Evolutionary conservation across 2,329 filamentous ascomycete genomes (phyloP).

Genomic region (Exutisphaerella laricina): DNA sequence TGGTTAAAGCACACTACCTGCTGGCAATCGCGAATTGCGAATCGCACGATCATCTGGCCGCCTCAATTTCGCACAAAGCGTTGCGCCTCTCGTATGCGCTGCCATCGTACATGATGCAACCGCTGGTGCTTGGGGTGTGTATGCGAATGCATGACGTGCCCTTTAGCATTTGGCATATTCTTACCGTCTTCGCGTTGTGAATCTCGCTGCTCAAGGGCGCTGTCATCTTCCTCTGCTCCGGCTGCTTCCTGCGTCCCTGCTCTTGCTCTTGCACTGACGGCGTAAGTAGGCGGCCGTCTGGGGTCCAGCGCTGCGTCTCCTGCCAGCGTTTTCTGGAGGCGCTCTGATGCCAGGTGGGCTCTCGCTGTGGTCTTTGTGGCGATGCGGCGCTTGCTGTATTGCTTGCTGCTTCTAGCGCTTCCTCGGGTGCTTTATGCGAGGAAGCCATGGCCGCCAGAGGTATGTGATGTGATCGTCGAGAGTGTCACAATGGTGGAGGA

Average conservation of each 20-base stretch:
- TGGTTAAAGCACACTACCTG: not conserved
- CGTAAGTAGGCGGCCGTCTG: not conserved
- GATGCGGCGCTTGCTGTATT: not conserved
- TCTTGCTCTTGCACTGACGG: not conserved
- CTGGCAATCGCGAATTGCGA: too few relatives aligned
- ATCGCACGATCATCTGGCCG: too few relatives aligned
- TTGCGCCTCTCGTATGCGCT: too few relatives aligned
- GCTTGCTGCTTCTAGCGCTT: not conserved
- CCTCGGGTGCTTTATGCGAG: not conserved
- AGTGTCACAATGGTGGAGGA: not conserved
- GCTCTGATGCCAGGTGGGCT: not conserved
- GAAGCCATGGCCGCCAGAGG: not conserved
- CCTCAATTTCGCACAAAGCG: too few relatives aligned
- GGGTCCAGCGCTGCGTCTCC: not conserved
- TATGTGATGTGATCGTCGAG: not conserved
- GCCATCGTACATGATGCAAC: too few relatives aligned
- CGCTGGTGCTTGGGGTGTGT: too few relatives aligned
- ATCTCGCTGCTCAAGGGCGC: not conserved
- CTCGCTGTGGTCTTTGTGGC: not conserved
- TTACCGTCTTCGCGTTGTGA: too few relatives aligned
- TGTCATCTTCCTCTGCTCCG: not conserved
- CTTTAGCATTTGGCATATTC: too few relatives aligned
- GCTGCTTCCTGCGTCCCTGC: not conserved
- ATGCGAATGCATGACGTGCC: too few relatives aligned
- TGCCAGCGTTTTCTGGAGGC: not conserved